Base-by-base conservation (phyloP, 192 early-diverging fungal genomes). In the Dimargaris cristalligena region DNA sequence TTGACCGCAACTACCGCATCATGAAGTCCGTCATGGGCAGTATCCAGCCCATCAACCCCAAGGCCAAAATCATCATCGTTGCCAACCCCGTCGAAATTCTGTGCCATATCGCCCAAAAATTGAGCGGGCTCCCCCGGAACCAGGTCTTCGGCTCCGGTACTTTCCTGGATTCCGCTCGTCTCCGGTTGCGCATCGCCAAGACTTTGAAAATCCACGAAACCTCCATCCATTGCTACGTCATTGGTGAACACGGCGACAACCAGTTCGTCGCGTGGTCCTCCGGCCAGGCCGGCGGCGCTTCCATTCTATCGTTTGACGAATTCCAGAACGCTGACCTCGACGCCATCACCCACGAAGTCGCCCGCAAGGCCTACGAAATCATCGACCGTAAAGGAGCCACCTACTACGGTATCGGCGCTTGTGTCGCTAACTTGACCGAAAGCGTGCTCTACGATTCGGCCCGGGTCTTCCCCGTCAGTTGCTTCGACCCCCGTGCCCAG, bases 81-180 rank as follows among this genome's bases (percentile, higher is more conserved):
- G 79, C 89, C 20, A 92, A 92, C 59, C 88, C 89, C 2, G 86
- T 88, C 32, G 86, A 92, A 58, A 71, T 92, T 45, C 74, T 92
- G 58, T 90, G 88, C 8, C 72, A 75, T 52, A 87, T 92, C 71
- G 89, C 89, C 6, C 88, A 90, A 59, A 83, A 88, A 62, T 69
- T 88, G 2, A 83, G 81, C 16, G 89, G 89, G 0, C 64, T 90
- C 28, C 89, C 89, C 13, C 70, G 67, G 47, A 68, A 70, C 14
- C 89, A 90, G 63, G 89, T 92, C 9, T 74, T 92, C 63, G 89
- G 89, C 32, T 87, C 86, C 0, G 88, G 89, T n/a, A 92, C 89
- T 0, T 88, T 80, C 51, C 65, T 92, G 14, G 89, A 92, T 62
- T 77, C 87, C 1, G 76, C 77, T 2, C 81, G 89, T 44, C 75